These are phyloP conservation scores for Sporothrix protearum DNA, from an alignment of 2,329 filamentous ascomycete genomes.

Conservation along the genomic window DNA sequence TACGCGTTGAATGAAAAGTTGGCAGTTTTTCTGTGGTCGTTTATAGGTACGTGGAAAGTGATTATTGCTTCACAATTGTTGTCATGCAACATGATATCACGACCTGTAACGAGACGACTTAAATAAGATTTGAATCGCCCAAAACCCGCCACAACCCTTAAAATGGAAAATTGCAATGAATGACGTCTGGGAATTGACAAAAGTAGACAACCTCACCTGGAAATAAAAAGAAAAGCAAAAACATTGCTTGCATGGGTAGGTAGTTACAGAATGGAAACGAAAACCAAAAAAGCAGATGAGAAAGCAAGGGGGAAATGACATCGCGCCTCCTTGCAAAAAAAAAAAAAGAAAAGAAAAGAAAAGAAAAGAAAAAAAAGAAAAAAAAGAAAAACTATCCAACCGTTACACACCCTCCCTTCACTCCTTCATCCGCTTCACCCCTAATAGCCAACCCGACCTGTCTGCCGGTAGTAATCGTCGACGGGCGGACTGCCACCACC, in stretches of 20 bases:
- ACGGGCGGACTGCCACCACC: slow-evolving; percentile 39
- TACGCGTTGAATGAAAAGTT: too few relatives aligned
- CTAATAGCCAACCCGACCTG: slow-evolving; percentile 29
- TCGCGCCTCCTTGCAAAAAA: too few relatives aligned
- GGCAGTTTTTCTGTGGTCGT: too few relatives aligned
- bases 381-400: background rate
- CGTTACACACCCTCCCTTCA: background rate
- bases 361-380: background rate
- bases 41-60: too few relatives aligned
- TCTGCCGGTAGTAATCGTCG: slow-evolving; percentile 55
- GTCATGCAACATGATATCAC: too few relatives aligned
- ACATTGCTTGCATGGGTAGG: slow-evolving; percentile 1
- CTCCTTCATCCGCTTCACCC: background rate
- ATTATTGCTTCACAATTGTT: too few relatives aligned
- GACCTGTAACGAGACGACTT: too few relatives aligned
- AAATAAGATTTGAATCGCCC: too few relatives aligned
- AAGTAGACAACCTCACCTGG: background rate
- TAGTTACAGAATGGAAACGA: background rate
- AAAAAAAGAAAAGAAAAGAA: too few relatives aligned
- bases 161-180: too few relatives aligned
- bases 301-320: too few relatives aligned
- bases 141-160: too few relatives aligned
- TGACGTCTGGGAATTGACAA: background rate
- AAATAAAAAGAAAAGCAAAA: background rate
- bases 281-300: background rate